Base-by-base conservation (phyloP, 352 stramenopile genomes). In the Phytopythium mirpurense region DNA sequence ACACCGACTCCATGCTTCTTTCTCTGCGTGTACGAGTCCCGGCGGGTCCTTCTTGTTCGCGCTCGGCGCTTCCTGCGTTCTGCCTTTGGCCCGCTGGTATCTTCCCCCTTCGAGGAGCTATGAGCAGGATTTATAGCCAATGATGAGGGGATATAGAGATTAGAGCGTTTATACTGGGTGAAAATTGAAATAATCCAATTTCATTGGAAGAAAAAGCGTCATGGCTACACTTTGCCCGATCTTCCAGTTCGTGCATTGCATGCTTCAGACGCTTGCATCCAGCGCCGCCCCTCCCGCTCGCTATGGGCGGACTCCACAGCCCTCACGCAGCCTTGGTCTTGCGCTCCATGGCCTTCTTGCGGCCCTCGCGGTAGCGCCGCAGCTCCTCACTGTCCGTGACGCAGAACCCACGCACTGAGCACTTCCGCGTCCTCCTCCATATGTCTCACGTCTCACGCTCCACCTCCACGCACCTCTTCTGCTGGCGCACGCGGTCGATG, bases 1-100 rank as follows among this genome's bases (percentile, higher is more conserved):
- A 94, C 59, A 92, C 76, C 62, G 83, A 93, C 63, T 95, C 86
- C 70, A 90, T 95, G 47, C 71, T 32, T 45, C 18, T 57, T 24
- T 26, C n/a, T 67, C 29, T 63, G 15, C 36, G 16, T 23, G 2
- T 26, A 10, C n/a, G n/a, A n/a, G n/a, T n/a, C n/a, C n/a, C n/a
- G n/a, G n/a, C n/a, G n/a, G n/a, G n/a, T n/a, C n/a, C n/a, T n/a
- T n/a, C n/a, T n/a, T n/a, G 54, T 31, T 46, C 10, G 7, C 10
- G 37, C 10, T 53, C 41, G 27, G 36, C 54, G 48, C 29, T 47
- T 21, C 29, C 27, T 12, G 11, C 15, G 34, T 21, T 50, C 15
- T 14, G 9, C 9, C 21, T 29, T 31, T 31, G 9, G 11, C 18
- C 27, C 27, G 15, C 34, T 53, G 48, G 35, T 43, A 54, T 43